A percentile compares a stretch with the other conserved stretches of the same genome.
Evolutionary conservation across 805 yeast genomes (phyloP).

Genomic region (Zygosaccharomyces rouxii): DNA sequence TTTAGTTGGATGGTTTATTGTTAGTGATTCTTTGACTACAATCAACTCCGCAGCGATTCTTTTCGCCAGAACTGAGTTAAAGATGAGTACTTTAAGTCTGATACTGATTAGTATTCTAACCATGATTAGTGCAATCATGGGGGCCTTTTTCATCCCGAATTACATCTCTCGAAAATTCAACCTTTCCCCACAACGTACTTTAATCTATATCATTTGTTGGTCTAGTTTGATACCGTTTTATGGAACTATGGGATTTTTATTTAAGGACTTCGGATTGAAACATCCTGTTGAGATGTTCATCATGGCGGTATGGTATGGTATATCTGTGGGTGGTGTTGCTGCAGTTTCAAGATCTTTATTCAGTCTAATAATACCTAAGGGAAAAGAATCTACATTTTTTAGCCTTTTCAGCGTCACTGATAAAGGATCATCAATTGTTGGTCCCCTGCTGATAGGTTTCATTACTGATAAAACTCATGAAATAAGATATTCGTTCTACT

Average conservation of each 20-base stretch:
- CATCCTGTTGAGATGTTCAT: slow-evolving; percentile 64
- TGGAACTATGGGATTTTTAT: slow-evolving; percentile 63
- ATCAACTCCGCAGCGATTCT: slow-evolving; percentile 75
- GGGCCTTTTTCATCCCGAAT: slow-evolving; percentile 57
- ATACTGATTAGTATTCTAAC: slow-evolving; percentile 63
- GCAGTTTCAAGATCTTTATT: slow-evolving; percentile 66
- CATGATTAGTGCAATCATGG: slow-evolving; percentile 62
- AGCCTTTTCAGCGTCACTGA: slow-evolving; percentile 74
- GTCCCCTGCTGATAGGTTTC: slow-evolving; percentile 69
- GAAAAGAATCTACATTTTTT: slow-evolving; percentile 71
- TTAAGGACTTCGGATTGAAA: slow-evolving; percentile 51
- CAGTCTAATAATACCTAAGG: slow-evolving; percentile 65
- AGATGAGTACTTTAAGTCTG: slow-evolving; percentile 63
- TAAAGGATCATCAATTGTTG: slow-evolving; percentile 71
- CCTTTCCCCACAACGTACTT: slow-evolving; percentile 43
- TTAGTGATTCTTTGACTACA: slow-evolving; percentile 72
- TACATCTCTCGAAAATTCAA: slow-evolving; percentile 36
- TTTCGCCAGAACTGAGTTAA: slow-evolving; percentile 65
- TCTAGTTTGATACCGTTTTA: slow-evolving; percentile 66
- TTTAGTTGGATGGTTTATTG: slow-evolving; percentile 68
- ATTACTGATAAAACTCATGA: slow-evolving; percentile 71
- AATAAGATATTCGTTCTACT: slow-evolving; percentile 66
- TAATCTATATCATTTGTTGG: slow-evolving; percentile 53
- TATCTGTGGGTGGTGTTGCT: slow-evolving; percentile 67
- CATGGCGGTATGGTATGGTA: slow-evolving; percentile 70